A percentile compares a stretch with the other conserved stretches of the same genome.
phyloP scores from a whole-genome alignment of 352 stramenopile genomes.

The Peronospora destructor region DNA sequence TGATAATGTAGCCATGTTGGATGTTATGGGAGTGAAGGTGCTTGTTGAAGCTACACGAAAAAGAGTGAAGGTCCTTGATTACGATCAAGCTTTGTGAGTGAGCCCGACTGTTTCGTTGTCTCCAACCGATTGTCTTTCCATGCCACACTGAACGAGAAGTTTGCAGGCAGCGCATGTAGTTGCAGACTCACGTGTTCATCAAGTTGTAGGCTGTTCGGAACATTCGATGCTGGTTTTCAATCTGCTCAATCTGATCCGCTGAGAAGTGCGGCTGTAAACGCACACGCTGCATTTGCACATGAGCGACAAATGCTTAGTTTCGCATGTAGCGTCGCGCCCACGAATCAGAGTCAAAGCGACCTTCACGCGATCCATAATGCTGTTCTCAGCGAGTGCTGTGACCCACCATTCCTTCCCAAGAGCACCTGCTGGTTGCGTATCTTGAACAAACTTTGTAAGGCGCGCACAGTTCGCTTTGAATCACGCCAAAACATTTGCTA shows the following conservation, averaged over 20 bases:
- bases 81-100: too few species aligned
- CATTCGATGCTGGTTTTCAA: conserved; percentile 26
- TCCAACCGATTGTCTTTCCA: conserved; percentile 19
- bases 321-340: background rate
- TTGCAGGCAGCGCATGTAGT: conserved; percentile 12
- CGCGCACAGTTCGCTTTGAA: conserved; percentile 15
- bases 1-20: conserved; percentile 11
- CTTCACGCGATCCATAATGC: conserved; percentile 20
- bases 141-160: conserved; percentile 15
- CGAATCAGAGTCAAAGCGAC: conserved; percentile 4
- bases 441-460: conserved; percentile 13
- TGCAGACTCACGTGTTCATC: conserved; percentile 24
- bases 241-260: conserved; percentile 23
- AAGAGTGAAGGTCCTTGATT: background rate
- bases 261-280: conserved; percentile 20
- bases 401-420: conserved; percentile 29
- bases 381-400: conserved; percentile 24
- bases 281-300: conserved; percentile 23
- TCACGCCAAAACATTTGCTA: conserved; percentile 16
- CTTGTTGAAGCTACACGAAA: background rate
- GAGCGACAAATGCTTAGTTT: conserved; percentile 23
- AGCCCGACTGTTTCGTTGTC: too few species aligned
- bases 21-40: background rate
- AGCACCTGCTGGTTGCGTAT: conserved; percentile 9
- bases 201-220: conserved; percentile 24